Conservation (phyloP, 352 stramenopile genomes). For the Phytopythium kandeliae region DNA sequence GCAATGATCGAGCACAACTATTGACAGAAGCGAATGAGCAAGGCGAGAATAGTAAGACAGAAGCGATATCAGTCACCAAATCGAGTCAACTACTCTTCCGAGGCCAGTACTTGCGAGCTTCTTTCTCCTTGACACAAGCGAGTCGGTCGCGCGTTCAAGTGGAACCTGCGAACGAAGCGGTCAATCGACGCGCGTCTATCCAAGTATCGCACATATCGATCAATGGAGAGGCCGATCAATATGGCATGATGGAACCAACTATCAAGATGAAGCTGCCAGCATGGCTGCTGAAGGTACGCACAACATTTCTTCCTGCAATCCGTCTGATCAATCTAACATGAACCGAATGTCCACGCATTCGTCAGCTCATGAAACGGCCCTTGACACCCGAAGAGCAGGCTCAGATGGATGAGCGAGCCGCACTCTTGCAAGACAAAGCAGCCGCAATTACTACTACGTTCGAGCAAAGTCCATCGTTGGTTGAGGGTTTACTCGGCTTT, state of each 20-base stretch:
- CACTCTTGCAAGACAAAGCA: conserved; percentile 7
- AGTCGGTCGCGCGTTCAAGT: neutral
- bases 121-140: neutral
- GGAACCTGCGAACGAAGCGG: neutral
- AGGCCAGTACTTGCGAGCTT: neutral
- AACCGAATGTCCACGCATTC: neutral
- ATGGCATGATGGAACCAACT: neutral
- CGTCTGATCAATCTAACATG: neutral
- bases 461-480: conserved; percentile 9
- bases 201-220: neutral
- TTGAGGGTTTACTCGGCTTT: conserved; percentile 2
- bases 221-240: neutral
- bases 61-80: neutral
- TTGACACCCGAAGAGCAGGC: conserved; percentile 12
- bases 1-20: neutral
- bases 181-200: neutral
- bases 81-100: neutral
- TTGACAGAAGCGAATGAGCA: neutral
- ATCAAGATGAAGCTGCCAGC: neutral
- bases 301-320: too few relatives aligned
- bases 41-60: neutral
- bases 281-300: neutral
- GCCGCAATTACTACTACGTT: conserved; percentile 15
- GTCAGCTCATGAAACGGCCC: neutral
- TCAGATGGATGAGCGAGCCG: conserved; percentile 10